Percentiles rank a stretch among this genome's conserved stretches.
These are phyloP conservation scores for Candida buenavistaensis DNA, from an alignment of 1,139 yeast species.

Conservation along the genomic window DNA sequence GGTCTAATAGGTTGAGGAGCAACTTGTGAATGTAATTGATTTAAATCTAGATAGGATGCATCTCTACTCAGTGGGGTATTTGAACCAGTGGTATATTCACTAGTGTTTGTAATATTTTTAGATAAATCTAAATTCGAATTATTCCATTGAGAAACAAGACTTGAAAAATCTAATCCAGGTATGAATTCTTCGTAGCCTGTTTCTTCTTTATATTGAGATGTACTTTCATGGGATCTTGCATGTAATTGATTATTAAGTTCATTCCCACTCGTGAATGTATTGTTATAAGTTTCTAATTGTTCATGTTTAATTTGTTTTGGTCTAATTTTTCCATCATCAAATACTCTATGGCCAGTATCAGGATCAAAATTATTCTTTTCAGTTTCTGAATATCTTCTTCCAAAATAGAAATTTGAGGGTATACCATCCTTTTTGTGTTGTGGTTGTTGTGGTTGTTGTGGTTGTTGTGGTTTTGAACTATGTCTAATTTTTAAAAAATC, in stretches of 20 bases:
- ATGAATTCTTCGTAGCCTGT: constrained; percentile 66
- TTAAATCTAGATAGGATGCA: constrained; percentile 41
- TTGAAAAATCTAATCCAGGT: constrained; percentile 60
- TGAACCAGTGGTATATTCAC: constrained; percentile 17
- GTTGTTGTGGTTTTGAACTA: constrained; percentile 1
- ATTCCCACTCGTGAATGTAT: neutral
- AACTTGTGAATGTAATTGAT: constrained; percentile 47
- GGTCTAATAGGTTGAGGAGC: constrained; percentile 45
- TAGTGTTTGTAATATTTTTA: constrained; percentile 6
- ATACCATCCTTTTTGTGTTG: constrained; percentile 1
- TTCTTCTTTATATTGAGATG: constrained; percentile 13
- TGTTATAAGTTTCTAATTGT: neutral
- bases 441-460: constrained; percentile 2
- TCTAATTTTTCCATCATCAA: constrained; percentile 49
- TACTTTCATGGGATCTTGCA: constrained; percentile 32
- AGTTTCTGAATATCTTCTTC: constrained; percentile 56
- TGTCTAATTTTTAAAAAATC: constrained; percentile 2
- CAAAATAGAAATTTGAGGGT: constrained; percentile 23
- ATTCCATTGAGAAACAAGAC: constrained; percentile 42
- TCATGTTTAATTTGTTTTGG: constrained; percentile 21
- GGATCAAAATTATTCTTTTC: constrained; percentile 54
- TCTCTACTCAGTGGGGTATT: constrained; percentile 30
- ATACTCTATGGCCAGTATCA: constrained; percentile 50
- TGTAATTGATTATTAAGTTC: constrained; percentile 19
- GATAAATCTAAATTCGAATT: constrained; percentile 13